A percentile compares a stretch with the other conserved stretches of the same genome.
Evolutionary conservation across 2,329 filamentous ascomycete genomes (phyloP).

Genomic region (Penicillium sp.): DNA sequence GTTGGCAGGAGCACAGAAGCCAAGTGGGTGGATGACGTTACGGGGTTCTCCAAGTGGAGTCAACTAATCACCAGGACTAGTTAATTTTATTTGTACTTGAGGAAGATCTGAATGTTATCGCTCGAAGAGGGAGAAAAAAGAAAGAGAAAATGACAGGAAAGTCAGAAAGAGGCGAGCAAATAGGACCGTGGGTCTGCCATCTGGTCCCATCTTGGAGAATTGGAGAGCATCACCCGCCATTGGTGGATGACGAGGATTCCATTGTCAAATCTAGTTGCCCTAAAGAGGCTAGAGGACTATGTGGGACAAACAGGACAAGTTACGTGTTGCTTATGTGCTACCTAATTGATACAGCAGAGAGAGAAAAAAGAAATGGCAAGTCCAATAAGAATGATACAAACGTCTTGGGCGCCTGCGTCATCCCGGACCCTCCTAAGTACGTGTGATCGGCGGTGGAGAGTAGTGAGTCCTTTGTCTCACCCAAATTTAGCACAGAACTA

Average conservation of each 20-base stretch:
- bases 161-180: not conserved
- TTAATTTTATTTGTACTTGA: not conserved
- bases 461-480: not conserved
- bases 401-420: not conserved
- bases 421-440: not conserved
- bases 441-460: slow-evolving; percentile 13
- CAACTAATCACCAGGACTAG: slow-evolving; percentile 3
- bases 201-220: not conserved
- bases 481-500: slow-evolving; percentile 16
- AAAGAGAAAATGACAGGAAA: not conserved
- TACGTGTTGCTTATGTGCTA: not conserved
- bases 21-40: slow-evolving; percentile 18
- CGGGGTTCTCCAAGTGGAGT: not conserved
- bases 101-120: not conserved
- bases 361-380: not conserved
- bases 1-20: slow-evolving; percentile 6
- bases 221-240: not conserved
- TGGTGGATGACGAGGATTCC: not conserved
- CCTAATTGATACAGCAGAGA: not conserved
- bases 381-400: not conserved
- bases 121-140: not conserved
- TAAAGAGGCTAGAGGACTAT: not conserved
- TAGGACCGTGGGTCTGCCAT: not conserved
- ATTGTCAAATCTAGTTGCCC: not conserved
- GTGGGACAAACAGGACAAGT: not conserved